phyloP scores from a whole-genome alignment of 768 basidiomycete genomes.

The Sarcomyxa edulis region DNA sequence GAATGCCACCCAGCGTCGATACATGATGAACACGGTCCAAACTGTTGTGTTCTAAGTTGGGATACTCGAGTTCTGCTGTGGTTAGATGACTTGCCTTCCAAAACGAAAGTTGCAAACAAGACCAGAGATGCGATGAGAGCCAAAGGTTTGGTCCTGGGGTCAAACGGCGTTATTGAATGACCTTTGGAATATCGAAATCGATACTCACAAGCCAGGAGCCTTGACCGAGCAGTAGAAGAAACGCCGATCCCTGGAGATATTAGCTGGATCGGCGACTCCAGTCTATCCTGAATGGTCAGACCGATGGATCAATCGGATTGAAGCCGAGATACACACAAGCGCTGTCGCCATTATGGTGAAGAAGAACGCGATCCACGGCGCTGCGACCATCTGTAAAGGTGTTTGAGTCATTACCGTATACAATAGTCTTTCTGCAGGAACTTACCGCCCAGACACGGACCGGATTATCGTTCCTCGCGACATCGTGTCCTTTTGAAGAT shows the following conservation, averaged over 20 bases:
- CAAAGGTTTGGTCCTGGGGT: conserved; percentile 33
- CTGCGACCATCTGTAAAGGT: conserved; percentile 29
- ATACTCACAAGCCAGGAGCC: no score
- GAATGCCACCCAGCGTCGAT: conserved; percentile 23
- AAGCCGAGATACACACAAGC: conserved; percentile 20
- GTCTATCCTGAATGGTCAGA: conserved; percentile 19
- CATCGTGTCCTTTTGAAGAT: conserved; percentile 26
- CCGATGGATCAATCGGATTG: not conserved
- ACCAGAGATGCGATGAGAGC: conserved; percentile 33
- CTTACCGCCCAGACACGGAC: conserved; percentile 33
- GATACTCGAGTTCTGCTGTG: not conserved
- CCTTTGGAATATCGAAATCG: not conserved
- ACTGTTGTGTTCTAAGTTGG: conserved; percentile 16
- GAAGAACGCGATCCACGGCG: conserved; percentile 37
- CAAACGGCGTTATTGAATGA: not conserved
- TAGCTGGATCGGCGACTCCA: conserved; percentile 28
- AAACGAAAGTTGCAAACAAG: conserved; percentile 30
- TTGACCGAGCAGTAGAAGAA: conserved; percentile 32
- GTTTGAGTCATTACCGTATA: not conserved
- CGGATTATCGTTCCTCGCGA: conserved; percentile 26
- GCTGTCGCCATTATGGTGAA: conserved; percentile 32
- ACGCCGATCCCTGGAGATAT: conserved; percentile 39
- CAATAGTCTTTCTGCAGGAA: not conserved
- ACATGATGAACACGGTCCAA: conserved; percentile 35
- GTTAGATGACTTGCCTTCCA: conserved; percentile 27